These are phyloP conservation scores for Citeromyces nyonsensis DNA, from an alignment of 805 yeast species.

Conservation along the genomic window DNA sequence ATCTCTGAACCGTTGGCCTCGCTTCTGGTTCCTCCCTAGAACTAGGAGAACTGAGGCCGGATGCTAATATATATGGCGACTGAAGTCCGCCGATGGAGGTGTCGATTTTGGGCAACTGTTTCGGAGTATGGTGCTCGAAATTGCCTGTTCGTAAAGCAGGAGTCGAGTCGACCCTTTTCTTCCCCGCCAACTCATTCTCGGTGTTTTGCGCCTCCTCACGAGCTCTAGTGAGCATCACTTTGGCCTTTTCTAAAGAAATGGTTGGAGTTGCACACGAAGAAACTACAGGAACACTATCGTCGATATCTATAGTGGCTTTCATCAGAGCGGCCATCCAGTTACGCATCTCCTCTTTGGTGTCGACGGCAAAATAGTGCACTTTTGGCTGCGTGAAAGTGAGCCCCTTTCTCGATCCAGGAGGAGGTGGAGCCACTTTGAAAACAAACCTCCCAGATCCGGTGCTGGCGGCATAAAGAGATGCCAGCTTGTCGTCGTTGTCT, in stretches of 20 bases:
- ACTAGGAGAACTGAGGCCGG: slow-evolving; percentile 41
- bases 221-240: slow-evolving; percentile 70
- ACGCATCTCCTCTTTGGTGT: slow-evolving; percentile 81
- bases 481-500: slow-evolving; percentile 61
- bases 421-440: slow-evolving; percentile 90
- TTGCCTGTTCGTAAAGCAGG: too few relatives aligned
- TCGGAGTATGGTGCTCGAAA: slow-evolving; percentile 4
- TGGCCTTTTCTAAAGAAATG: slow-evolving; percentile 74
- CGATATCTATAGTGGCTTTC: slow-evolving; percentile 93
- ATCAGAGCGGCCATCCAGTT: slow-evolving; percentile 89
- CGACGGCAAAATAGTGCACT: slow-evolving; percentile 93
- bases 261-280: slow-evolving; percentile 95
- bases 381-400: slow-evolving; percentile 93
- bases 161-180: too few relatives aligned
- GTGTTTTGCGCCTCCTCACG: slow-evolving; percentile 40
- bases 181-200: too few relatives aligned
- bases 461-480: slow-evolving; percentile 81
- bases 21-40: too few relatives aligned
- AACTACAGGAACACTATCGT: slow-evolving; percentile 81
- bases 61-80: slow-evolving; percentile 54
- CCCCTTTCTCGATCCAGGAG: slow-evolving; percentile 92
- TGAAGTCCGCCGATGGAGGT: slow-evolving; percentile 41
- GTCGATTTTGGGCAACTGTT: slow-evolving; percentile 14
- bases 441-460: slow-evolving; percentile 91
- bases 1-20: slow-evolving; percentile 3